Evolutionary conservation across 139 green algal species (phyloP), one percentile per base, ranked within the genome.

Genomic region (Chlamydomonas eustigma): DNA sequence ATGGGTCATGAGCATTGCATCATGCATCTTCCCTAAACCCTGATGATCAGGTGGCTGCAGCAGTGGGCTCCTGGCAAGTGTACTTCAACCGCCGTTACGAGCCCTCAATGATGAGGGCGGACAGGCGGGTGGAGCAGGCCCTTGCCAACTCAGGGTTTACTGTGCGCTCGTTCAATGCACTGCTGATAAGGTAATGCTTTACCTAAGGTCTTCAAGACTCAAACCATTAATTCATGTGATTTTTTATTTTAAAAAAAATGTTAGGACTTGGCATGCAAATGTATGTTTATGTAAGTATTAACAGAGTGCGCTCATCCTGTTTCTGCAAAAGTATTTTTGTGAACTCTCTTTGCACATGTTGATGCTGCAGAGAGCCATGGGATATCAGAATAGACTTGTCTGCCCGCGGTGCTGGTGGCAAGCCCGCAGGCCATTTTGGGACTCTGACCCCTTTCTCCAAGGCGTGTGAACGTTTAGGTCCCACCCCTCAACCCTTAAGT

Each of bases 11-110:
- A 63, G 22, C 22, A 22, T 63, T 63, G 50, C 22, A 63, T 28
- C 22, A 63, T 24, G 22, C 50, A 22, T 28, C 50, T 24, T 28
- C 50, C 22, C 50, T 28, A 22, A 63, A 28, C 50, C 50, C 22
- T 24, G 22, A 63, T 28, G 66, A 37, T n/a, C 76, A 86, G 67
- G 75, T 85, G 4, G 79, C 83, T 31, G 39, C 37, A 18, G 76
- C 75, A 38, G 44, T 82, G 2, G 78, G 68, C 4, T 81, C 80
- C 1, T 51, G 38, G 0, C 52, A 73, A 2, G 67, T 91, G 8
- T 84, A 85, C 33, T 85, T 39, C 71, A 87, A 81, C 82, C 65
- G 81, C 1, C 82, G 82, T 12, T 86, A 89, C 39, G 87, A 91
- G 75, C 84, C 87, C 1, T 63, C 77, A 0, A 80, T 79, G 76